Percentiles rank a stretch among this genome's conserved stretches.
phyloP scores from a whole-genome alignment of 1,139 yeast genomes.

The Yamadazyma taylorii region DNA sequence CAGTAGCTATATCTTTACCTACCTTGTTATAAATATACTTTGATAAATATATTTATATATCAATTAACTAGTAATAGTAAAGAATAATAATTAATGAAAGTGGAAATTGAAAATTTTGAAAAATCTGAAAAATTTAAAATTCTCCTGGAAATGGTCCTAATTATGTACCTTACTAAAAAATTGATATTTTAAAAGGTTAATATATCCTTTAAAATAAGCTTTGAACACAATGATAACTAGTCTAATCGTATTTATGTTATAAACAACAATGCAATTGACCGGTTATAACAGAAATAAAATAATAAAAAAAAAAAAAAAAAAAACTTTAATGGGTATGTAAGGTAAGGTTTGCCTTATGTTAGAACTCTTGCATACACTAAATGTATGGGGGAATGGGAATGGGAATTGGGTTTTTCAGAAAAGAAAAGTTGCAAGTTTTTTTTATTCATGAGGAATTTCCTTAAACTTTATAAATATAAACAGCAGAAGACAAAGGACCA shows the following conservation, averaged over 20 bases:
- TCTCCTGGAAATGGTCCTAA: neutral
- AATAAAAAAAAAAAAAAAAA: neutral
- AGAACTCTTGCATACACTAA: constrained; percentile 1
- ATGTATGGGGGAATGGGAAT: constrained; percentile 1
- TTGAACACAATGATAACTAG: neutral
- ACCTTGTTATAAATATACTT: no score
- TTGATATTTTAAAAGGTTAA: neutral
- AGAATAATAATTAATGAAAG: no score
- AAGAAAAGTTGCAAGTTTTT: constrained; percentile 4
- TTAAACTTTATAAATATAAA: constrained; percentile 15
- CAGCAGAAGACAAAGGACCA: constrained; percentile 3
- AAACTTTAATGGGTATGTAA: no score
- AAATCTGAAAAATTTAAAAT: neutral
- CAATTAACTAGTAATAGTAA: no score
- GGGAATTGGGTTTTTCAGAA: neutral
- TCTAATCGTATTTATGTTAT: constrained; percentile 2
- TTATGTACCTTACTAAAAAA: constrained; percentile 3
- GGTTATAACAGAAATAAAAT: neutral
- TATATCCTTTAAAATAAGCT: neutral
- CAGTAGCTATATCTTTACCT: no score
- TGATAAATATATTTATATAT: no score
- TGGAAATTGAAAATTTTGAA: neutral
- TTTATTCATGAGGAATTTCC: constrained; percentile 9
- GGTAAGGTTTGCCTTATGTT: constrained; percentile 1
- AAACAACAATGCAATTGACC: constrained; percentile 2